These are phyloP conservation scores for Tylopilus felleus DNA, from an alignment of 768 basidiomycete species.

Conservation along the genomic window DNA sequence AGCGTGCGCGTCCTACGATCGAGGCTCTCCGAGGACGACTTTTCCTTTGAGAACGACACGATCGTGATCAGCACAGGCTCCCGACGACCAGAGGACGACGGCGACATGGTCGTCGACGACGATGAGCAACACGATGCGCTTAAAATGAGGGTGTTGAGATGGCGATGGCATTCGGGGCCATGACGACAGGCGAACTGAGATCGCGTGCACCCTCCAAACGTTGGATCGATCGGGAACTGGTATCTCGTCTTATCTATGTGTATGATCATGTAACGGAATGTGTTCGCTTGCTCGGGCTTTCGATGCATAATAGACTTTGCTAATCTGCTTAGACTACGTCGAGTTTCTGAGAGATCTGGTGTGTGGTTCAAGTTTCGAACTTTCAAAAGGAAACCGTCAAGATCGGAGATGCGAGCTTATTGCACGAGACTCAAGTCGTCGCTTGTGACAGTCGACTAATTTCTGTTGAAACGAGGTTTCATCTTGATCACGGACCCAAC, in stretches of 20 bases:
- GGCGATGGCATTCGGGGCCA: constrained; percentile 21
- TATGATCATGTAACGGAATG: neutral
- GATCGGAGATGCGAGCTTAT: too few relatives aligned
- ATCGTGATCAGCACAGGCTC: constrained; percentile 14
- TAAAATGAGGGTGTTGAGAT: constrained; percentile 26
- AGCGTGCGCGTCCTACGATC: constrained; percentile 12
- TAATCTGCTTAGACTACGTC: neutral
- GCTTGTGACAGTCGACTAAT: too few relatives aligned
- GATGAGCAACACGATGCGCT: constrained; percentile 7
- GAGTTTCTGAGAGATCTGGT: too few relatives aligned
- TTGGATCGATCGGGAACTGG: neutral
- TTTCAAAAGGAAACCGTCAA: too few relatives aligned
- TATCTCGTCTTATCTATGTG: neutral
- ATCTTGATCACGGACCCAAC: too few relatives aligned
- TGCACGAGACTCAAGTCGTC: too few relatives aligned
- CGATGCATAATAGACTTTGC: neutral
- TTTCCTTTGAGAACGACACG: constrained; percentile 20
- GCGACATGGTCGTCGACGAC: constrained; percentile 14
- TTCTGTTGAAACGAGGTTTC: too few relatives aligned
- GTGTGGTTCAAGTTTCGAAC: too few relatives aligned
- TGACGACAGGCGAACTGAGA: neutral
- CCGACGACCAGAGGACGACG: neutral
- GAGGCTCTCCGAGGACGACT: constrained; percentile 20
- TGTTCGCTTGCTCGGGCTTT: neutral
- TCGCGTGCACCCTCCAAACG: neutral